Conservation (phyloP, 2,329 filamentous ascomycete species). For the Ilyonectria destructans region DNA sequence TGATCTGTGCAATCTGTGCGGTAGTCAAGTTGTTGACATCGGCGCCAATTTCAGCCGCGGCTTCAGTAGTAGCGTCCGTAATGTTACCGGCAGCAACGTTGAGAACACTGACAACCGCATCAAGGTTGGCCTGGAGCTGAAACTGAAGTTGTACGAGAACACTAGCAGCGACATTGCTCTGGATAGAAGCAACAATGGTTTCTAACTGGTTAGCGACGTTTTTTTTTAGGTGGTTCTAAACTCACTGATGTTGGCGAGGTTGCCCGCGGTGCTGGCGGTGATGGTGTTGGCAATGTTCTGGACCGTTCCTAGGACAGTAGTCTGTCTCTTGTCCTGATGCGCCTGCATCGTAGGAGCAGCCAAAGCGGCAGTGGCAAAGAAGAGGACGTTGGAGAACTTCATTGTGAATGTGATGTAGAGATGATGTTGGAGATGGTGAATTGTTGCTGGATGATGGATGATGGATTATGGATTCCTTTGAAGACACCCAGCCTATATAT, state of each 20-base stretch:
- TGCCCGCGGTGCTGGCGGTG: background rate
- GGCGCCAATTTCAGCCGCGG: background rate
- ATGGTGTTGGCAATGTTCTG: background rate
- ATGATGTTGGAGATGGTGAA: background rate
- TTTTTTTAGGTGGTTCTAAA: background rate
- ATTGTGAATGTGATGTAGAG: background rate
- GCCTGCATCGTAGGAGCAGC: conserved; percentile 6
- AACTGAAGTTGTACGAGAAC: background rate
- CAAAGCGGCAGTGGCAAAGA: conserved; percentile 19
- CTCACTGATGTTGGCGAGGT: conserved; percentile 9
- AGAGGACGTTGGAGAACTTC: conserved; percentile 31
- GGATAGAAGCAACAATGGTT: background rate
- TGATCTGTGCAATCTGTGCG: background rate
- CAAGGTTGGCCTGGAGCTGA: conserved; percentile 1
- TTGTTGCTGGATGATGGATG: background rate
- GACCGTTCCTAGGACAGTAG: background rate
- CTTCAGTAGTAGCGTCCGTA: background rate
- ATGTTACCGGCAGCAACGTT: background rate
- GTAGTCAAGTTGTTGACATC: background rate
- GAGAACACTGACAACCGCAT: background rate
- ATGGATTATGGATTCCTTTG: background rate
- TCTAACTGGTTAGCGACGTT: background rate
- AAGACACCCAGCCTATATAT: background rate
- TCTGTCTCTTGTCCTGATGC: background rate
- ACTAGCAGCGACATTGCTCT: background rate